A percentile compares a stretch with the other conserved stretches of the same genome.
Evolutionary conservation across 2,329 filamentous ascomycete genomes (phyloP).

Genomic region (Aspergillus melleus): DNA sequence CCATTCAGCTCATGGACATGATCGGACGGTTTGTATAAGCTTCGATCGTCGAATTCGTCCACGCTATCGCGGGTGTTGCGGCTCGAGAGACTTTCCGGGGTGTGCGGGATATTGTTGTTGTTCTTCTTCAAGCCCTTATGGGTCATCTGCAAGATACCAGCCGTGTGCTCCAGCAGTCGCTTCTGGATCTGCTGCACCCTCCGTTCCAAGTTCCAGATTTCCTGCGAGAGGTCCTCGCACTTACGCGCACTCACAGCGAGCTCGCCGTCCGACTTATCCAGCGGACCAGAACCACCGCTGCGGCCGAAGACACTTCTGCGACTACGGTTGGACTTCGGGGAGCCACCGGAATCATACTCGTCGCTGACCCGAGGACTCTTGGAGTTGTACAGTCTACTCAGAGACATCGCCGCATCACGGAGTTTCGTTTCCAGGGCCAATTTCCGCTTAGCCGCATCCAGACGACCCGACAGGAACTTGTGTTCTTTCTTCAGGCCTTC

Average conservation of each 20-base stretch:
- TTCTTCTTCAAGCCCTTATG: slow-evolving; percentile 72
- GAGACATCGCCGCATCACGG: slow-evolving; percentile 84
- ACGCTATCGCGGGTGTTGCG: slow-evolving; percentile 54
- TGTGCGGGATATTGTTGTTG: slow-evolving; percentile 61
- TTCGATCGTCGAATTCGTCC: slow-evolving; percentile 73
- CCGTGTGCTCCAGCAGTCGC: slow-evolving; percentile 82
- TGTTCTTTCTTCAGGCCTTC: slow-evolving; percentile 89
- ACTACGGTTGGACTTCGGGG: slow-evolving; percentile 54
- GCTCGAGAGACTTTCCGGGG: slow-evolving; percentile 72
- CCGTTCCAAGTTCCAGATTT: slow-evolving; percentile 78
- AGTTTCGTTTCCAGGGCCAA: slow-evolving; percentile 90
- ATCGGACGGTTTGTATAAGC: slow-evolving; percentile 69
- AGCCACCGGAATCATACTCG: slow-evolving; percentile 34
- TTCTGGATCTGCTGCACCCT: slow-evolving; percentile 72
- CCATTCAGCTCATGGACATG: slow-evolving; percentile 55
- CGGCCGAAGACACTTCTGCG: slow-evolving; percentile 53
- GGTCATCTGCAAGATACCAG: slow-evolving; percentile 86
- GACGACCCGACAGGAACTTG: slow-evolving; percentile 68
- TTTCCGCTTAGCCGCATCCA: slow-evolving; percentile 79
- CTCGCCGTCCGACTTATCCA: slow-evolving; percentile 68
- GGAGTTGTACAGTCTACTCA: slow-evolving; percentile 76
- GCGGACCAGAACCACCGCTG: slow-evolving; percentile 37
- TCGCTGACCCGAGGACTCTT: slow-evolving; percentile 54
- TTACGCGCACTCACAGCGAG: slow-evolving; percentile 72
- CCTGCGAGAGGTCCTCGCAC: slow-evolving; percentile 80